A percentile compares a stretch with the other conserved stretches of the same genome.
These are phyloP conservation scores for Nemania bipapillata DNA, from an alignment of 2,329 filamentous ascomycete species.

Conservation along the genomic window DNA sequence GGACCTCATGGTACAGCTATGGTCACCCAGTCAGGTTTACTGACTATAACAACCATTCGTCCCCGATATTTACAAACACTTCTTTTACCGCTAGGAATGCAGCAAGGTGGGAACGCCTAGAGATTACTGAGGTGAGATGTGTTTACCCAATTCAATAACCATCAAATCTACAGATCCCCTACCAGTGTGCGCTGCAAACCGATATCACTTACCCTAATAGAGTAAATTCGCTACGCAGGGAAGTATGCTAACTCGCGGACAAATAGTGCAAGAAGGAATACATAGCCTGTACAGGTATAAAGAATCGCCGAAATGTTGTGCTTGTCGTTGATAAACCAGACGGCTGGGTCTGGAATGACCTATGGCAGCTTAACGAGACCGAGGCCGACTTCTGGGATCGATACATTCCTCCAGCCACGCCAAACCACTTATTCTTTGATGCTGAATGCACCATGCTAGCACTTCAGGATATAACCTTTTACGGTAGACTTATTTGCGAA, in stretches of 20 bases:
- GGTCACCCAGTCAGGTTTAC: background rate
- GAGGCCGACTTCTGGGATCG: conserved; percentile 19
- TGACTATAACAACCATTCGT: conserved; percentile 1
- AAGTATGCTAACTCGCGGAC: background rate
- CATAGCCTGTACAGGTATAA: background rate
- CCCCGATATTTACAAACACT: conserved; percentile 4
- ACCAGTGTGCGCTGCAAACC: background rate
- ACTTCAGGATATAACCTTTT: background rate
- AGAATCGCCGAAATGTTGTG: conserved; percentile 29
- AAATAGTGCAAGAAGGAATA: conserved; percentile 8
- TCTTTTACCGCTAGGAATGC: background rate
- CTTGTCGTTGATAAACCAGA: conserved; percentile 15
- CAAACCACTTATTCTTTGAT: conserved; percentile 29
- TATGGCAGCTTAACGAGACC: conserved; percentile 30
- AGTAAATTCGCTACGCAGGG: background rate
- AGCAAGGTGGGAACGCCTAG: background rate
- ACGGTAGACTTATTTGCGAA: background rate
- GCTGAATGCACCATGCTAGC: conserved; percentile 32
- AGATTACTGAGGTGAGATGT: conserved; percentile 7
- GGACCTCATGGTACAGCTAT: too few species aligned
- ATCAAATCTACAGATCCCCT: background rate
- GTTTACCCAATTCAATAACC: background rate
- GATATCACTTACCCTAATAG: background rate
- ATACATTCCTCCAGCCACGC: conserved; percentile 11
- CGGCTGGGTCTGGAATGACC: conserved; percentile 32